These are phyloP conservation scores for Penicillium sp. DNA, from an alignment of 2,329 filamentous ascomycete genomes.

Conservation along the genomic window DNA sequence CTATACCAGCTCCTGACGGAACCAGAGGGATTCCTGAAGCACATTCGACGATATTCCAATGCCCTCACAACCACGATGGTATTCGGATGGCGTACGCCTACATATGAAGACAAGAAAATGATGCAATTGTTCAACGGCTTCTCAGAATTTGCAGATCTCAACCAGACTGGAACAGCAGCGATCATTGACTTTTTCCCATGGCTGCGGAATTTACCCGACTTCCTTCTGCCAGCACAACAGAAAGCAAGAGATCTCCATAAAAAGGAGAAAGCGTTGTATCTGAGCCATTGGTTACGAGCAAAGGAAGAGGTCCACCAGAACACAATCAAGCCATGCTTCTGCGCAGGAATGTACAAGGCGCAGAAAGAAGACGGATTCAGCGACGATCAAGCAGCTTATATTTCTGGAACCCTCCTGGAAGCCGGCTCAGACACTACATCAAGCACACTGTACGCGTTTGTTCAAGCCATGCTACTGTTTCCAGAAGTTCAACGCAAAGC, in stretches of 20 bases:
- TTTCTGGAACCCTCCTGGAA: slow-evolving; percentile 35
- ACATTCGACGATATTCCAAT: slow-evolving; percentile 43
- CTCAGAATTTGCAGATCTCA: slow-evolving; percentile 44
- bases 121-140: slow-evolving; percentile 46
- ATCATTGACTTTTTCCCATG: slow-evolving; percentile 50
- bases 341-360: slow-evolving; percentile 23
- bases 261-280: slow-evolving; percentile 45
- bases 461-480: slow-evolving; percentile 50
- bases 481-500: slow-evolving; percentile 45
- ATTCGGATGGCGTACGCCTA: slow-evolving; percentile 47
- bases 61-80: slow-evolving; percentile 52
- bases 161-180: slow-evolving; percentile 43
- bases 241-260: slow-evolving; percentile 46
- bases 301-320: slow-evolving; percentile 36
- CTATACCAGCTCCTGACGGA: slow-evolving; percentile 45
- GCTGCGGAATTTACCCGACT: slow-evolving; percentile 47
- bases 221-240: slow-evolving; percentile 34
- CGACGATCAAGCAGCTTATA: slow-evolving; percentile 36
- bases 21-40: slow-evolving; percentile 29
- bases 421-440: slow-evolving; percentile 54
- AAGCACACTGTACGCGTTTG: slow-evolving; percentile 48
- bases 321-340: slow-evolving; percentile 32
- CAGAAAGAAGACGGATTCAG: slow-evolving; percentile 34
- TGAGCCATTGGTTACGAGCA: slow-evolving; percentile 43
- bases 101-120: slow-evolving; percentile 43